phyloP scores from a whole-genome alignment of 1,284 basidiomycete species.

The Sanghuangporus weigelae region DNA sequence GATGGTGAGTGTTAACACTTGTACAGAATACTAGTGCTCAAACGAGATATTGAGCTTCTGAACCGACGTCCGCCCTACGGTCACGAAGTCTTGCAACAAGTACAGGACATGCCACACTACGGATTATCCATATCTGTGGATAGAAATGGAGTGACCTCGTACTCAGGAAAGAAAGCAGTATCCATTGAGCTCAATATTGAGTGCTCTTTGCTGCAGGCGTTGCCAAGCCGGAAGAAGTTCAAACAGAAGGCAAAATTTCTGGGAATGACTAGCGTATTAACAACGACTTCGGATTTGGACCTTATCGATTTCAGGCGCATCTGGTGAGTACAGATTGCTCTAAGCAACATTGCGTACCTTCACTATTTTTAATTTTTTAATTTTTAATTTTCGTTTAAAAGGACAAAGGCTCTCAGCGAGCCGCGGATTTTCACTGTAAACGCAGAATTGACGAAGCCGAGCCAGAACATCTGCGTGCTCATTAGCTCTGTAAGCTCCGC shows the following conservation, averaged over 20 bases:
- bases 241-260: conserved; percentile 33
- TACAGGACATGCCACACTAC: conserved; percentile 63
- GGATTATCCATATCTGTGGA: conserved; percentile 36
- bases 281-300: conserved; percentile 64
- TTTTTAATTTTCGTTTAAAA: conserved; percentile 29
- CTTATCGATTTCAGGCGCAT: conserved; percentile 75
- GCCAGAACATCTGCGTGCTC: conserved; percentile 59
- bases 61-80: conserved; percentile 74
- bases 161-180: conserved; percentile 48
- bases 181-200: conserved; percentile 54
- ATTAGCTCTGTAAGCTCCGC: conserved; percentile 54
- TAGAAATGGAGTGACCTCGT: conserved; percentile 37
- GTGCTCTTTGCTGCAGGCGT: conserved; percentile 42
- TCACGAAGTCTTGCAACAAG: conserved; percentile 53
- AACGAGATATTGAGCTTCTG: conserved; percentile 46
- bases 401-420: conserved; percentile 58
- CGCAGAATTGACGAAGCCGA: conserved; percentile 61
- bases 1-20: conserved; percentile 35
- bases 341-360: background rate
- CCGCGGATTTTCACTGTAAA: conserved; percentile 53
- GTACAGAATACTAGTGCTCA: conserved; percentile 1
- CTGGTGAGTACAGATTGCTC: conserved; percentile 39
- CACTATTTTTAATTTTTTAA: conserved; percentile 5
- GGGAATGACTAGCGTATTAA: conserved; percentile 66
- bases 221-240: conserved; percentile 24